Evolutionary conservation across 768 basidiomycete species (phyloP).

Genomic region (Hemileccinum impolitum): DNA sequence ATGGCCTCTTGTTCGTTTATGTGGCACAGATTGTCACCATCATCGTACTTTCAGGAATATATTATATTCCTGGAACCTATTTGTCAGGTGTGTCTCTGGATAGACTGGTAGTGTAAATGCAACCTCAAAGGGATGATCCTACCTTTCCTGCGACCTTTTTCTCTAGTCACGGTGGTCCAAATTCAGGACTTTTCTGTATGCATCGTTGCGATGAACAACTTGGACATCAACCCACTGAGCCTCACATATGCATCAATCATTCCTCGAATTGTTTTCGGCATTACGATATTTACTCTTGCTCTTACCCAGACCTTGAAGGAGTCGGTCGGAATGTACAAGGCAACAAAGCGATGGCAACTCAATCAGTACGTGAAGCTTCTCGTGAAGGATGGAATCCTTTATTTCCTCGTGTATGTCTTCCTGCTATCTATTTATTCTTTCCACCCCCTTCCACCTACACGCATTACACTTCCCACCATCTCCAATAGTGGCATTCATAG

Average conservation of each 20-base stretch:
- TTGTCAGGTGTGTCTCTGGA: background rate
- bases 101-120: background rate
- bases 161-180: background rate
- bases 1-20: background rate
- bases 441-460: too few species aligned
- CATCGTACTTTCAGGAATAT: background rate
- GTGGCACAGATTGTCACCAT: background rate
- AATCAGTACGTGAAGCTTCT: slow-evolving; percentile 5
- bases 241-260: too few species aligned
- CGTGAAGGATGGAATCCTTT: slow-evolving; percentile 1
- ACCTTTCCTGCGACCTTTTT: too few species aligned
- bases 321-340: slow-evolving; percentile 1
- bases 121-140: too few species aligned
- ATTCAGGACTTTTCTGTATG: background rate
- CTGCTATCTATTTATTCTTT: too few species aligned
- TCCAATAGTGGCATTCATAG: too few species aligned
- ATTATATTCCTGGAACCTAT: too few species aligned
- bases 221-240: too few species aligned
- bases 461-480: too few species aligned
- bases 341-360: slow-evolving; percentile 2
- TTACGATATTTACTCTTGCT: background rate
- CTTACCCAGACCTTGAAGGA: background rate
- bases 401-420: slow-evolving; percentile 7
- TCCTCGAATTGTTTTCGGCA: background rate
- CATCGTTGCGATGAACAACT: too few species aligned